Evolutionary conservation across 495 filamentous ascomycete species (phyloP).

Genomic region (Tetracladium marchalianum): DNA sequence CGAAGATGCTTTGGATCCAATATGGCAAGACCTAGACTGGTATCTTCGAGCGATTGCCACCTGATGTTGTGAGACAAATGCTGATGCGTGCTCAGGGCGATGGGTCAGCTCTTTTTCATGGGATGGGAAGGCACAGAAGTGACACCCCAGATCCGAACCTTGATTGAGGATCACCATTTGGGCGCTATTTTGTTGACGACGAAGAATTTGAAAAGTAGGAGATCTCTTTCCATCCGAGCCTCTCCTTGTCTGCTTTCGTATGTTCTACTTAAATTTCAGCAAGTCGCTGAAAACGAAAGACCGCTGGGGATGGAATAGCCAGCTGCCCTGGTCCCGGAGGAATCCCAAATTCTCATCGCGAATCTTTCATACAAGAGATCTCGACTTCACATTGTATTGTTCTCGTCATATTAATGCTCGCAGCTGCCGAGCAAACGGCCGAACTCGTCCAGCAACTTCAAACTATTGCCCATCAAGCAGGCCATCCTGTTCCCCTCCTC

Average conservation of each 20-base stretch:
- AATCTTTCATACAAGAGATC: no score
- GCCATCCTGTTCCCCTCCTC: conserved; percentile 72
- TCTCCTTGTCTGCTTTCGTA: background rate
- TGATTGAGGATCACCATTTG: conserved; percentile 78
- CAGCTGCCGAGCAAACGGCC: conserved; percentile 77
- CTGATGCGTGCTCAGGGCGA: conserved; percentile 38
- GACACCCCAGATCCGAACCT: conserved; percentile 70
- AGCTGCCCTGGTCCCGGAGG: no score
- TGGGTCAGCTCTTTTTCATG: conserved; percentile 92
- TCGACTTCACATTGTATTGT: no score
- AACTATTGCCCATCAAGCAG: conserved; percentile 75
- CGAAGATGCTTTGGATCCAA: conserved; percentile 45
- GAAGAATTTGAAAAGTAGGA: conserved; percentile 82
- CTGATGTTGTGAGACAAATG: background rate
- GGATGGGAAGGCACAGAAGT: conserved; percentile 87
- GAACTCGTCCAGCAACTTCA: conserved; percentile 75
- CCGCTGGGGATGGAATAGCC: no score
- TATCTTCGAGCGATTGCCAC: conserved; percentile 22
- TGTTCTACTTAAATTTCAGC: conserved; percentile 4
- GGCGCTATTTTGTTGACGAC: conserved; percentile 78
- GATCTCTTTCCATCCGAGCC: background rate
- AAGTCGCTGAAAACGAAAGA: background rate
- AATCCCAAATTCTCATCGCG: no score
- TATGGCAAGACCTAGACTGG: conserved; percentile 62
- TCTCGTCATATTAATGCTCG: conserved; percentile 7